Evolutionary conservation across 495 filamentous ascomycete species (phyloP).

Genomic region (Friedmanniomyces endolithicus): DNA sequence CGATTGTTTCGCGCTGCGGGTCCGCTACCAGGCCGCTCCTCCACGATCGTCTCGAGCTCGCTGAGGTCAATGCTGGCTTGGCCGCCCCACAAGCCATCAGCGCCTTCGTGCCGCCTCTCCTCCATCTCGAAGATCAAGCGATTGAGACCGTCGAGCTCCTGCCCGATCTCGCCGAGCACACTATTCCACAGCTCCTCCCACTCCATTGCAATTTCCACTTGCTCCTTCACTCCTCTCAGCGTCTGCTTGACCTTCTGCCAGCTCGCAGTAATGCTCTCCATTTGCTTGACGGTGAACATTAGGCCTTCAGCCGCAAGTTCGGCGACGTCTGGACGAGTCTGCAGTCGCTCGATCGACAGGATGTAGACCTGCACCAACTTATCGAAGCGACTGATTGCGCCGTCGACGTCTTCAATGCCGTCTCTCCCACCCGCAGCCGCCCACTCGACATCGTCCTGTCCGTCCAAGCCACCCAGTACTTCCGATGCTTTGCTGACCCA

Average conservation of each 20-base stretch:
- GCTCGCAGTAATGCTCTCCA: slow-evolving; percentile 71
- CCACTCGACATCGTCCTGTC: slow-evolving; percentile 96
- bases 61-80: slow-evolving; percentile 56
- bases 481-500: slow-evolving; percentile 88
- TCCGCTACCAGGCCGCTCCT: slow-evolving; percentile 59
- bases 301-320: slow-evolving; percentile 55
- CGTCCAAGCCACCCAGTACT: slow-evolving; percentile 71
- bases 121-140: slow-evolving; percentile 92
- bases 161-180: slow-evolving; percentile 83
- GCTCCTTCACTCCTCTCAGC: slow-evolving; percentile 65
- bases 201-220: slow-evolving; percentile 94
- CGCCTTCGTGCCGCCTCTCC: slow-evolving; percentile 67
- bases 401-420: slow-evolving; percentile 78
- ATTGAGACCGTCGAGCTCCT: slow-evolving; percentile 74
- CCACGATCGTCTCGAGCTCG: slow-evolving; percentile 85
- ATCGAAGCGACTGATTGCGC: slow-evolving; percentile 73
- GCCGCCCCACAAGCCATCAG: slow-evolving; percentile 39
- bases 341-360: slow-evolving; percentile 75
- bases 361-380: slow-evolving; percentile 81
- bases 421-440: slow-evolving; percentile 84
- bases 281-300: slow-evolving; percentile 61
- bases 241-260: slow-evolving; percentile 70
- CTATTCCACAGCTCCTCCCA: slow-evolving; percentile 96
- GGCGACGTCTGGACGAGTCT: slow-evolving; percentile 63
- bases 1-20: slow-evolving; percentile 44